phyloP scores from a whole-genome alignment of 805 yeast genomes.

The Saccharomycopsis guyanensis region DNA sequence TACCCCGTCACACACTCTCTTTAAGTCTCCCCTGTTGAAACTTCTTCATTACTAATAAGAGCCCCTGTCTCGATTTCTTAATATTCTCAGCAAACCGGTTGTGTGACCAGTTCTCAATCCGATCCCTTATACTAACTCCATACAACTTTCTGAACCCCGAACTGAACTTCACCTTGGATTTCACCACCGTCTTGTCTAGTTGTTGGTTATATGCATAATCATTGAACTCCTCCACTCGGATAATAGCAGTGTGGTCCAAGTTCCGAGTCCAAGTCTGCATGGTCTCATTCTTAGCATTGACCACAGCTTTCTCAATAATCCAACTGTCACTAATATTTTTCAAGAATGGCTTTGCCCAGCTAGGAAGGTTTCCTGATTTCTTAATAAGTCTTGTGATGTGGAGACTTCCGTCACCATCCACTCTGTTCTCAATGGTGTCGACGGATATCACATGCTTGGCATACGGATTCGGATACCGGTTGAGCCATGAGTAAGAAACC shows the following conservation, averaged over 20 bases:
- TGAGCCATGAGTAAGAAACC: slow-evolving; percentile 69
- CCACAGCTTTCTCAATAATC: slow-evolving; percentile 72
- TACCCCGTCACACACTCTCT: no score
- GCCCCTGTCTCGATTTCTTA: slow-evolving; percentile 58
- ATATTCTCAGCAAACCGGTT: slow-evolving; percentile 62
- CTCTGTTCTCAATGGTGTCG: slow-evolving; percentile 59
- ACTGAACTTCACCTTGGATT: slow-evolving; percentile 58
- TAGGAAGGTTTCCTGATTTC: slow-evolving; percentile 75
- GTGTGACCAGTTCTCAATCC: slow-evolving; percentile 79
- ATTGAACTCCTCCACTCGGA: slow-evolving; percentile 73
- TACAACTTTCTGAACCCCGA: slow-evolving; percentile 45
- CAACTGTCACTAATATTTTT: slow-evolving; percentile 66
- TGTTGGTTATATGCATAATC: slow-evolving; percentile 37
- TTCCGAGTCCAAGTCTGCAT: slow-evolving; percentile 72
- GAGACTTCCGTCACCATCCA: slow-evolving; percentile 58
- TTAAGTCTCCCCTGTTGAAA: slow-evolving; percentile 26
- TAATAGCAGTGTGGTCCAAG: slow-evolving; percentile 72
- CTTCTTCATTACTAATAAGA: slow-evolving; percentile 69
- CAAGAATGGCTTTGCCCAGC: slow-evolving; percentile 67
- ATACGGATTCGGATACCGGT: slow-evolving; percentile 68
- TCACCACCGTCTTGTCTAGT: slow-evolving; percentile 36
- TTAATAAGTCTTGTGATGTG: slow-evolving; percentile 66
- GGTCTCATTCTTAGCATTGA: slow-evolving; percentile 49
- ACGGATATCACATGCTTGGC: slow-evolving; percentile 78
- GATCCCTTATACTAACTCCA: slow-evolving; percentile 52